phyloP scores from a whole-genome alignment of 768 basidiomycete genomes.

The Rhodotorula diobovata region DNA sequence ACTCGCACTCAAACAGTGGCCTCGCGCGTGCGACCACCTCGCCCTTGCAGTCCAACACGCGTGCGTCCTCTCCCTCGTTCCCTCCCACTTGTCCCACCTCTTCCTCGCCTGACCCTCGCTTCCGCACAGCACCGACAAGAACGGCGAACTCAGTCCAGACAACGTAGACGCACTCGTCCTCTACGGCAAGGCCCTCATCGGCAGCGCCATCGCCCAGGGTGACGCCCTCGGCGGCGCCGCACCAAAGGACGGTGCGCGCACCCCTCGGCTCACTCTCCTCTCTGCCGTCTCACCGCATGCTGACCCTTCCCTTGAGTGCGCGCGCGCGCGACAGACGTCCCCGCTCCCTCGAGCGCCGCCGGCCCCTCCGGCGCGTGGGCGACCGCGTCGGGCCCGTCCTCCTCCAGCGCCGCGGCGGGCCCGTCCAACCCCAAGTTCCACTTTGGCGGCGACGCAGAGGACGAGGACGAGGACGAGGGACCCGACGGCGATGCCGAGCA shows the following conservation, averaged over 20 bases:
- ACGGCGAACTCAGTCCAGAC: slow-evolving; percentile 75
- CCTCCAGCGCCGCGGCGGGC: slow-evolving; percentile 8
- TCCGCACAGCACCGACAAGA: slow-evolving; percentile 59
- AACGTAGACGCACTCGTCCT: slow-evolving; percentile 81
- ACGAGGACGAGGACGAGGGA: slow-evolving; percentile 49
- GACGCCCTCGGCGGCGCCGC: slow-evolving; percentile 88
- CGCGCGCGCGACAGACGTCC: no score
- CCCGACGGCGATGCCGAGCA: slow-evolving; percentile 62
- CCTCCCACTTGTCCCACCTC: neutral
- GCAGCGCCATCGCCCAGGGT: slow-evolving; percentile 80
- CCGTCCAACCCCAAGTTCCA: slow-evolving; percentile 60
- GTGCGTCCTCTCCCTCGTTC: slow-evolving; percentile 55
- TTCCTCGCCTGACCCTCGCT: neutral
- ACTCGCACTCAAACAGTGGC: slow-evolving; percentile 78
- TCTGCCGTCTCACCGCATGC: neutral
- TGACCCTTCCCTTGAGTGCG: rapidly evolving
- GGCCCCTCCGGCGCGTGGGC: neutral
- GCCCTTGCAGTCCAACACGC: slow-evolving; percentile 74
- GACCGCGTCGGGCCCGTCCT: neutral
- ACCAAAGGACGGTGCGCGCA: slow-evolving; percentile 39
- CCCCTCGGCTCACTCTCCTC: no score
- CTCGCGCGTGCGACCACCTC: slow-evolving; percentile 78
- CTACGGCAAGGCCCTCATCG: slow-evolving; percentile 88
- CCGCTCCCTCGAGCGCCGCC: neutral
- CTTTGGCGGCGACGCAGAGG: slow-evolving; percentile 75